Base-by-base conservation (phyloP, 2,329 filamentous ascomycete species). In the Xylariaceae sp. region DNA sequence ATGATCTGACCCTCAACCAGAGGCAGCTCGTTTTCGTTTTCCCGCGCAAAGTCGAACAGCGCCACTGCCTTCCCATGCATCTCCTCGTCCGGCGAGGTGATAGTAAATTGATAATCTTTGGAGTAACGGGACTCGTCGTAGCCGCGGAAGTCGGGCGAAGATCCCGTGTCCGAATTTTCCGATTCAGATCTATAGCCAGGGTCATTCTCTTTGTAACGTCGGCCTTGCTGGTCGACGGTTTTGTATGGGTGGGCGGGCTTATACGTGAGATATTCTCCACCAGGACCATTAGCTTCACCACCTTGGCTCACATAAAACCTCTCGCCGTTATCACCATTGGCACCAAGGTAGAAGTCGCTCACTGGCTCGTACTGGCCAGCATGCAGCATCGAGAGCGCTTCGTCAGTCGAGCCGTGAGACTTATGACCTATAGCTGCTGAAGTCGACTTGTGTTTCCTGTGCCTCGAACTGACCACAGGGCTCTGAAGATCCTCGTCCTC, bases 61-160 rank as follows among this genome's bases (percentile, higher is more conserved):
- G 92, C 92, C 18, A 98, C 86, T 9, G 88, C 89, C 56, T 94
- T 94, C 31, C 92, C 92, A 53, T 95, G 89, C 76, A 95, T 95
- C 58, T 96, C 88, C 61, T 96, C 90, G 57, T 96, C 92, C 5
- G 89, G 88, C 11, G 86, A 93, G 12, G 86, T 90, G 48, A 94
- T 94, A 13, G 87, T 93, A 57, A 95, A 94, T 50, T 93, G 85
- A 57, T 94, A 95, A 59, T 94, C 86, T 45, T 84, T 78, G 29
- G 87, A 93, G 59, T 89, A 94, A 50, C 88, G 77, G 35, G 80
- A 85, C 55, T 86, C 74, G 52, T 88, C 80, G 46, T 77, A 74
- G 38, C 72, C 66, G 36, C 62, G 67, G 40, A 66, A 70, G 19
- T 67, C 68, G 2, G 76, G 74, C 7, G 77, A 81, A 12, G 75